Evolutionary conservation across 805 yeast species (phyloP).

Genomic region (Brettanomyces anomalus): DNA sequence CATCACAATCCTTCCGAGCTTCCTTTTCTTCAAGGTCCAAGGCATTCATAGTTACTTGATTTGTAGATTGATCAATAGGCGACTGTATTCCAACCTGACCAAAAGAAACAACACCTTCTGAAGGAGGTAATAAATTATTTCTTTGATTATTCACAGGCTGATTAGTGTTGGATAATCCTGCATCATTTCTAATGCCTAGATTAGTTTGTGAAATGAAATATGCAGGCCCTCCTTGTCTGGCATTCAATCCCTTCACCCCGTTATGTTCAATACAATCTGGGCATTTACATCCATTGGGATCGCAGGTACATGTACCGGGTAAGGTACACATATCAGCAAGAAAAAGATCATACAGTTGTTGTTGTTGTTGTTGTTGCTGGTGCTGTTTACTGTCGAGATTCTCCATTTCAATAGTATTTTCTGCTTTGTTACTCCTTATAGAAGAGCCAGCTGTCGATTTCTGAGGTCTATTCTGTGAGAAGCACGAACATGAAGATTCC

Average conservation of each 20-base stretch:
- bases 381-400: too few species aligned
- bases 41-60: too few species aligned
- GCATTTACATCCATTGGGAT: slow-evolving; percentile 23
- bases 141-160: too few species aligned
- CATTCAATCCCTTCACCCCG: too few species aligned
- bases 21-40: too few species aligned
- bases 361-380: not conserved
- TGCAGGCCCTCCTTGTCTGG: too few species aligned
- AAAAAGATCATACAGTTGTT: slow-evolving; percentile 21
- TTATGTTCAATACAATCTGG: slow-evolving; percentile 24
- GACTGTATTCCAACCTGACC: slow-evolving; percentile 21
- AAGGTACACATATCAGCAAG: slow-evolving; percentile 25
- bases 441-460: not conserved
- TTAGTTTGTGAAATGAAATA: too few species aligned
- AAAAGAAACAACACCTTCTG: slow-evolving; percentile 6
- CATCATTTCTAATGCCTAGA: slow-evolving; percentile 4
- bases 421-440: too few species aligned
- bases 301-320: slow-evolving; percentile 28
- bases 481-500: not conserved
- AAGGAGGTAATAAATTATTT: not conserved
- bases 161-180: too few species aligned
- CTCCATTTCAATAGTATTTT: too few species aligned
- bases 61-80: not conserved
- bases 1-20: too few species aligned
- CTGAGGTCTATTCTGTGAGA: not conserved